Evolutionary conservation across 768 basidiomycete species (phyloP).

Genomic region (Russula lepida): DNA sequence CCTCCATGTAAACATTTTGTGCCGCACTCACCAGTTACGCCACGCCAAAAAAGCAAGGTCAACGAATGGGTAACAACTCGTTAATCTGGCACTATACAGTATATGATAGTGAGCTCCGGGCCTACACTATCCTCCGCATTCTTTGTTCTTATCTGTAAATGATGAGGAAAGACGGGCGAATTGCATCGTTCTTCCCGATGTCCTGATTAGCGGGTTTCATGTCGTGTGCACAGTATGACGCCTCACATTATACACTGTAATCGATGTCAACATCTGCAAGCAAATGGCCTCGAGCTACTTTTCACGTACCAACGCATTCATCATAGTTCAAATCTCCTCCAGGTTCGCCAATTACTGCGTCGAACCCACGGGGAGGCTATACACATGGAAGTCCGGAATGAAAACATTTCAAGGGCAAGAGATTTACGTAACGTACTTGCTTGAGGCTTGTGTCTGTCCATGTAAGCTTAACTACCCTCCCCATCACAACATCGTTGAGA

Average conservation of each 20-base stretch:
- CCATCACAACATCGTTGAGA: constrained; percentile 24
- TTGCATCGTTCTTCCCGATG: constrained; percentile 23
- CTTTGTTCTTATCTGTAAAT: constrained; percentile 14
- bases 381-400: background rate
- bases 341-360: constrained; percentile 25
- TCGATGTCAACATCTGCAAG: background rate
- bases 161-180: constrained; percentile 23
- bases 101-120: too few relatives aligned
- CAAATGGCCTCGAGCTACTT: background rate
- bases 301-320: constrained; percentile 23
- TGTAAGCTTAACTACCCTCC: constrained; percentile 19
- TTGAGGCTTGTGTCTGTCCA: constrained; percentile 15
- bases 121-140: background rate
- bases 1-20: too few relatives aligned
- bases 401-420: background rate
- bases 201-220: background rate
- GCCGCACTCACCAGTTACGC: too few relatives aligned
- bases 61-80: too few relatives aligned
- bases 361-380: constrained; percentile 23
- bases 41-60: too few relatives aligned
- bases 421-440: constrained; percentile 8
- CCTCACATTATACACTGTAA: constrained; percentile 19
- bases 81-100: too few relatives aligned
- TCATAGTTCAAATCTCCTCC: constrained; percentile 25
- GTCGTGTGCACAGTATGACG: background rate